phyloP scores from a whole-genome alignment of 2,329 filamentous ascomycete genomes.

The Colletotrichum sp. region DNA sequence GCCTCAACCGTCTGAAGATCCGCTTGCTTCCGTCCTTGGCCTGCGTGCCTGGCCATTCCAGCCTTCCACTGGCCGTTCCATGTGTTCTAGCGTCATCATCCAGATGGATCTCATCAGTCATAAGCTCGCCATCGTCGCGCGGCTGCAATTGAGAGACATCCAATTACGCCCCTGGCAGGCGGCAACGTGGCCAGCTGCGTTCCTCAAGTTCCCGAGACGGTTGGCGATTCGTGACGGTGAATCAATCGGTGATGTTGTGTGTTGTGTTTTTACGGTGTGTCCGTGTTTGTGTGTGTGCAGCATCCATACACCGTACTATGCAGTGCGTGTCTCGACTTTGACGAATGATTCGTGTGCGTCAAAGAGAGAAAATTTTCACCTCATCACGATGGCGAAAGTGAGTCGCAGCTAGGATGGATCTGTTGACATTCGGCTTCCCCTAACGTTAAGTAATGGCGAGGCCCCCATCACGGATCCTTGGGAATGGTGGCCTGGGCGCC shows the following conservation, averaged over 20 bases:
- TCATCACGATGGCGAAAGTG: conserved; percentile 6
- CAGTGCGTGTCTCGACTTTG: background rate
- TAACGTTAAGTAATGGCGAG: conserved; percentile 23
- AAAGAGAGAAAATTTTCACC: conserved; percentile 13
- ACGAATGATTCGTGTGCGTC: background rate
- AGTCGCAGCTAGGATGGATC: conserved; percentile 16
- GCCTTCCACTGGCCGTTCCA: conserved; percentile 16
- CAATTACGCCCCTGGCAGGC: background rate
- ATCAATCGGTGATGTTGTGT: background rate
- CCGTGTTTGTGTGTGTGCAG: background rate
- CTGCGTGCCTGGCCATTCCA: conserved; percentile 5
- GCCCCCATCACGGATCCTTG: conserved; percentile 10
- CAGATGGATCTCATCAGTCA: conserved; percentile 22
- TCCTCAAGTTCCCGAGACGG: background rate
- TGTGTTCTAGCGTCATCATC: conserved; percentile 6
- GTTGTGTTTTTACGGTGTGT: background rate
- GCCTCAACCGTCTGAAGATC: conserved; percentile 7
- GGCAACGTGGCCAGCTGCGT: conserved; percentile 6
- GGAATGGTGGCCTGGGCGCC: background rate
- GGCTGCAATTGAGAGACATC: background rate
- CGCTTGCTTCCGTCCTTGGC: conserved; percentile 20
- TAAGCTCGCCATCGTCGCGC: conserved; percentile 17
- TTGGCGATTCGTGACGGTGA: background rate
- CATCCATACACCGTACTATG: background rate
- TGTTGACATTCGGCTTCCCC: conserved; percentile 19